Percentiles rank a stretch among this genome's conserved stretches.
phyloP scores from a whole-genome alignment of 2,329 filamentous ascomycete genomes.

The Aspergillus sp. region DNA sequence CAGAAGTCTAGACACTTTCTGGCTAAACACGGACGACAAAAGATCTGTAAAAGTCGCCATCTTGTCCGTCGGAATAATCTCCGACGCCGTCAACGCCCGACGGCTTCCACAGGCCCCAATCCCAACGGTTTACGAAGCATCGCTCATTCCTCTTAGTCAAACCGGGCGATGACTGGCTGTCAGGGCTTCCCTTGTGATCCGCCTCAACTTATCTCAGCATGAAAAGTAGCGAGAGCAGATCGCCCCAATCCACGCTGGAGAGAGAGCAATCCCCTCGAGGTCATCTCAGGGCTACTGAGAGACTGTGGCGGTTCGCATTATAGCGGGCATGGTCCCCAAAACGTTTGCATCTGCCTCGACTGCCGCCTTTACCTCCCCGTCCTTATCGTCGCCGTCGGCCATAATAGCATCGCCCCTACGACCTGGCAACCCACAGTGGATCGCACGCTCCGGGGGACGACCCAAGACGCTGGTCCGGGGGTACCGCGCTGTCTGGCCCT shows the following conservation, averaged over 20 bases:
- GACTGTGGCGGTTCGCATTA: neutral
- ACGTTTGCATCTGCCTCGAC: slow-evolving; percentile 25
- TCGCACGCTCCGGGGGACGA: slow-evolving; percentile 15
- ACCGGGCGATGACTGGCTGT: neutral
- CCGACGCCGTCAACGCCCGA: no score
- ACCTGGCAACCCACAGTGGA: slow-evolving; percentile 26
- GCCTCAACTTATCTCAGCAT: neutral
- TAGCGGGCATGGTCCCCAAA: slow-evolving; percentile 36
- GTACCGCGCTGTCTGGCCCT: slow-evolving; percentile 36
- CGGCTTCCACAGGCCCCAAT: neutral
- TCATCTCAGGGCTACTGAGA: neutral
- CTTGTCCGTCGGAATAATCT: no score
- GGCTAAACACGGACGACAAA: no score
- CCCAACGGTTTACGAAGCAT: neutral
- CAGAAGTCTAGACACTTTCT: no score
- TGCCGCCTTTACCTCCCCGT: slow-evolving; percentile 12
- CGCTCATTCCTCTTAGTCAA: neutral
- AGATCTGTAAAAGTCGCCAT: no score
- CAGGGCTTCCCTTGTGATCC: neutral
- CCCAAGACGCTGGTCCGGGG: slow-evolving; percentile 21
- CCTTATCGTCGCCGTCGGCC: slow-evolving; percentile 6
- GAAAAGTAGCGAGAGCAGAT: neutral
- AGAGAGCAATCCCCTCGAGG: neutral
- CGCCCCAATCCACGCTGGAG: neutral
- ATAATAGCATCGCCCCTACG: neutral